Evolutionary conservation across 768 basidiomycete genomes (phyloP), one percentile per base, ranked within the genome.

Genomic region (Leccinum arenicola): DNA sequence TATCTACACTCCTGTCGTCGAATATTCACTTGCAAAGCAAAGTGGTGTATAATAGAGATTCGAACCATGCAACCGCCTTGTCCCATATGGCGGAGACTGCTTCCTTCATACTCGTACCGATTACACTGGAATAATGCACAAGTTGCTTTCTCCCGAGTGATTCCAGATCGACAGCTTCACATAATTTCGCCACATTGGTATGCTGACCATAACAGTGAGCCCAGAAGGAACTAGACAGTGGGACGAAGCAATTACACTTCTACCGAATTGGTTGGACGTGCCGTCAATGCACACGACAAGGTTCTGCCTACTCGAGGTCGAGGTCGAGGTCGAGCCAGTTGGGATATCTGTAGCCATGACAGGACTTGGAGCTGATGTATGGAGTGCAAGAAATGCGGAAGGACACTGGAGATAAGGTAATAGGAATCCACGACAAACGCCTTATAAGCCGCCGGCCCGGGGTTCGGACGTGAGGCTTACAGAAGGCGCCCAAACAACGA

Each of bases 121-220:
- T 72, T 6, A 74, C 74, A 50, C 74, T 75, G 38, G 69, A 66
- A 45, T 75, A 75, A 45, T 70, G 75, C 4, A 71, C 71, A 6
- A 64, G 56, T 38, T 75, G 74, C 17, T n/a, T n/a, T n/a, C 23
- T 21, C 11, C 17, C 17, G 7, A 58, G 38, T 25, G 66, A 48
- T 33, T 59, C 54, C 23, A 59, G 35, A 33, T 59, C 55, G 8
- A 74, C 50, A 11, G 27, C 12, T 1, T 31, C 50, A 7, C 31
- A 51, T n/a, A 51, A 19, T 33, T 51, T 51, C n/a, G 33, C 17
- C 4, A 51, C 50, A 17, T 51, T 51, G 50, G 50, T 51, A 9
- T 51, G 33, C 50, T 51, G 31, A 51, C 2, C 31, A 11, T 27
- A 50, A 3, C n/a, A 4, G 49, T 50, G 15, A 29, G 15, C 17